Evolutionary conservation across 192 early-diverging fungal genomes (phyloP).

Genomic region (Backusella australiensis): DNA sequence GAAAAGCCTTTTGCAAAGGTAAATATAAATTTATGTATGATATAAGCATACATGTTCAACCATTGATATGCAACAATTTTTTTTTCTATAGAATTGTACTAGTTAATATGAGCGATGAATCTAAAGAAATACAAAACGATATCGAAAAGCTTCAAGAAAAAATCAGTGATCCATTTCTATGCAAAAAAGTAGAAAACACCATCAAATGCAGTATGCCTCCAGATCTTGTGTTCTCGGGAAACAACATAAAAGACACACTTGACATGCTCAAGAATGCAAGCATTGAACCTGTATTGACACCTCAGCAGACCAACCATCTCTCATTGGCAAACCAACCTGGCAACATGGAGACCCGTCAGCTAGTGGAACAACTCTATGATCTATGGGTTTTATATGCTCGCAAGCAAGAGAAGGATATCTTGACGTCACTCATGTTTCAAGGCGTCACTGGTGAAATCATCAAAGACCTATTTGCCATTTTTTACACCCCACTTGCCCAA

Average conservation of each 20-base stretch:
- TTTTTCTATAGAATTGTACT: slow-evolving; percentile 44
- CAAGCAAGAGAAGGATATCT: slow-evolving; percentile 45
- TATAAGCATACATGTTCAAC: neutral
- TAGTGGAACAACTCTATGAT: slow-evolving; percentile 38
- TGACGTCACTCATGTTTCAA: slow-evolving; percentile 50
- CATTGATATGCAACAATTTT: neutral
- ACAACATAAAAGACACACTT: slow-evolving; percentile 2
- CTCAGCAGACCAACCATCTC: slow-evolving; percentile 28
- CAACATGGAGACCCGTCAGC: slow-evolving; percentile 13
- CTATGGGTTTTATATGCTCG: slow-evolving; percentile 47
- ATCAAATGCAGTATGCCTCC: slow-evolving; percentile 27
- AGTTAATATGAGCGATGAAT: slow-evolving; percentile 50
- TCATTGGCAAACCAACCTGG: slow-evolving; percentile 13
- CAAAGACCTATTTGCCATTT: slow-evolving; percentile 54
- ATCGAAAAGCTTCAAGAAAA: slow-evolving; percentile 27
- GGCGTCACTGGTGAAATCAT: slow-evolving; percentile 52
- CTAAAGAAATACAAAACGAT: slow-evolving; percentile 47
- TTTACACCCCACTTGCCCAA: slow-evolving; percentile 56
- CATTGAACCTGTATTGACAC: slow-evolving; percentile 9
- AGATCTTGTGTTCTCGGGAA: neutral
- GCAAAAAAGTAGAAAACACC: slow-evolving; percentile 49
- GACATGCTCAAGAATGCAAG: neutral
- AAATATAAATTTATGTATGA: neutral
- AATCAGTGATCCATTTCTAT: slow-evolving; percentile 30
- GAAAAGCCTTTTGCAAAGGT: slow-evolving; percentile 52